Conservation (phyloP, 2,329 filamentous ascomycete species). For the Verticillium dahliae region DNA sequence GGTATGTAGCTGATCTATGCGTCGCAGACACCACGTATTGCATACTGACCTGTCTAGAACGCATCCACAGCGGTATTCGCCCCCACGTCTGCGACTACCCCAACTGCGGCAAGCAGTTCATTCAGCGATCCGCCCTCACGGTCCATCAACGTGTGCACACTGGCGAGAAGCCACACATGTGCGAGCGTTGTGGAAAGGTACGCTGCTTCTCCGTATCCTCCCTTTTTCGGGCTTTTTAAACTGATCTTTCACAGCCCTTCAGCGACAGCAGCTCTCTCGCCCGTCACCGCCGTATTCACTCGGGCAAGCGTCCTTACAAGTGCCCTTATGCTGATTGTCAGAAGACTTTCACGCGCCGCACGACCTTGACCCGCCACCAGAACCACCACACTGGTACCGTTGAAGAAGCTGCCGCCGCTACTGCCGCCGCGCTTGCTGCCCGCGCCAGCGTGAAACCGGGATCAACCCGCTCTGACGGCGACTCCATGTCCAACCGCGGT, state of each 20-base stretch:
- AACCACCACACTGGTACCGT: constrained; percentile 94
- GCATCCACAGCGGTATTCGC: constrained; percentile 86
- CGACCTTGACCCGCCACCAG: constrained; percentile 90
- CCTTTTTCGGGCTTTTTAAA: constrained; percentile 13
- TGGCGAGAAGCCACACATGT: constrained; percentile 97
- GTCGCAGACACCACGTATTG: too few relatives aligned
- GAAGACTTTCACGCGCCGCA: constrained; percentile 95
- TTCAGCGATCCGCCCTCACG: constrained; percentile 90
- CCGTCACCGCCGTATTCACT: constrained; percentile 89
- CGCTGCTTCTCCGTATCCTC: background rate
- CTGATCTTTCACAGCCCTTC: constrained; percentile 60
- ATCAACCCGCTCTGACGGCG: constrained; percentile 60
- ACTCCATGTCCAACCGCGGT: constrained; percentile 63
- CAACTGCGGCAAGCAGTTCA: constrained; percentile 91
- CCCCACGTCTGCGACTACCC: constrained; percentile 90
- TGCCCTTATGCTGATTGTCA: constrained; percentile 97
- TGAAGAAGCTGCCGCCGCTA: constrained; percentile 85
- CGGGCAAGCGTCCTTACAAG: constrained; percentile 92
- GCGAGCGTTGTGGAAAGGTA: constrained; percentile 94
- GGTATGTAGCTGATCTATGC: constrained; percentile 51
- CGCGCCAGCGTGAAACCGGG: constrained; percentile 29
- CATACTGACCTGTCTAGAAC: constrained; percentile 52
- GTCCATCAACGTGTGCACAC: constrained; percentile 95
- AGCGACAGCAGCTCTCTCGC: constrained; percentile 94
- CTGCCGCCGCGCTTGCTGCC: constrained; percentile 73